These are phyloP conservation scores for Phytophthora kernoviae DNA, from an alignment of 352 stramenopile species.

Conservation along the genomic window DNA sequence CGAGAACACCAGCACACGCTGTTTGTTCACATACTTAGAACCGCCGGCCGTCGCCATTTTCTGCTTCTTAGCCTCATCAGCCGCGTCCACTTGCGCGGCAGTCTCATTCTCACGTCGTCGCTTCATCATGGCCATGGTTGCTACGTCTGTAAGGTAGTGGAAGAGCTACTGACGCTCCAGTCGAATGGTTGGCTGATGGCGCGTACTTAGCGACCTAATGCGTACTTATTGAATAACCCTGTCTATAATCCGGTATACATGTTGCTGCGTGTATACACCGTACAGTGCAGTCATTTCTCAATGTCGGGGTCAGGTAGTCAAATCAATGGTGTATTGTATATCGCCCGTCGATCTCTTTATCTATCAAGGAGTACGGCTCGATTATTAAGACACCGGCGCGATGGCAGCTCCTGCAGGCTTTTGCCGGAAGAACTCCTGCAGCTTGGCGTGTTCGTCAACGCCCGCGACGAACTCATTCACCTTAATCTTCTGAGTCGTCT, in stretches of 20 bases:
- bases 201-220: too few species aligned
- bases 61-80: slow-evolving; percentile 43
- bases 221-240: too few species aligned
- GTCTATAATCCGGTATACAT: too few species aligned
- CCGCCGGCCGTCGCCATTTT: slow-evolving; percentile 34
- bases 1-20: slow-evolving; percentile 93
- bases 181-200: background rate
- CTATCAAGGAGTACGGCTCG: too few species aligned
- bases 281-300: too few species aligned
- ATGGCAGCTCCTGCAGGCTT: slow-evolving; percentile 6
- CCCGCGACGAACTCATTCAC: slow-evolving; percentile 53
- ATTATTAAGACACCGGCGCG: too few species aligned
- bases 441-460: slow-evolving; percentile 42
- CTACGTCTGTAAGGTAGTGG: background rate
- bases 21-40: slow-evolving; percentile 90
- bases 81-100: slow-evolving; percentile 33
- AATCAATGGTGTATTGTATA: too few species aligned
- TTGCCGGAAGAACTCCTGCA: slow-evolving; percentile 52
- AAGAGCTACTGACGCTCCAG: slow-evolving; percentile 11
- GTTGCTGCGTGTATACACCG: too few species aligned
- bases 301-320: too few species aligned
- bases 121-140: slow-evolving; percentile 49
- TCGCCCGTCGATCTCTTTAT: background rate
- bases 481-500: slow-evolving; percentile 39
- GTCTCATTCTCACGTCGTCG: slow-evolving; percentile 43